These are phyloP conservation scores for Entelexis sorbosivorans DNA, from an alignment of 1,139 yeast genomes.

Conservation along the genomic window DNA sequence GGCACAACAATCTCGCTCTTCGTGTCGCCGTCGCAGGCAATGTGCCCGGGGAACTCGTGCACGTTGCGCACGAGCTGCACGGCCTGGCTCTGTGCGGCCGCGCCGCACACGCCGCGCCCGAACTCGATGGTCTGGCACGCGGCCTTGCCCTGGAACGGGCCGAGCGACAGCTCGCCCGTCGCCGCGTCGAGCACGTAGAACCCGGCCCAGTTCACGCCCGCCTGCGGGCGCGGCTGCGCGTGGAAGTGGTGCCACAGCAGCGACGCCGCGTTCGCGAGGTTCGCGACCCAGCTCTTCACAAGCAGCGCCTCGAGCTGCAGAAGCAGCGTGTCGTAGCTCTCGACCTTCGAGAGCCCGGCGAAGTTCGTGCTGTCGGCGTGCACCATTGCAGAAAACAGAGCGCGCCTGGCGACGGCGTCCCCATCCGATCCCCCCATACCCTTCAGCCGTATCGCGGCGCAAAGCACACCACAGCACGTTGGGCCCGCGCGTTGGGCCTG, in stretches of 20 bases:
- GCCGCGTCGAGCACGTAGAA: conserved; percentile 50
- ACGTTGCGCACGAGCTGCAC: conserved; percentile 77
- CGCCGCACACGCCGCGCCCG: conserved; percentile 88
- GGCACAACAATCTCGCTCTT: conserved; percentile 91
- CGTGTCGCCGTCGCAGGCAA: conserved; percentile 95
- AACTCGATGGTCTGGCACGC: conserved; percentile 75
- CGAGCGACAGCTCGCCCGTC: conserved; percentile 46
- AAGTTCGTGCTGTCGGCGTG: conserved; percentile 23
- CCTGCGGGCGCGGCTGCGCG: conserved; percentile 34
- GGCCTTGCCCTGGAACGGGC: conserved; percentile 94
- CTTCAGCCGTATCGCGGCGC: too few species aligned
- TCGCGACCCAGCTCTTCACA: conserved; percentile 77
- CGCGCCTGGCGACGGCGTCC: too few species aligned
- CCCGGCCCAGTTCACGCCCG: conserved; percentile 79
- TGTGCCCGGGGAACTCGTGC: conserved; percentile 73
- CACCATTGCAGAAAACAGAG: conserved; percentile 2
- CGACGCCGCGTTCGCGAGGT: conserved; percentile 75
- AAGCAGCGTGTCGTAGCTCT: conserved; percentile 48
- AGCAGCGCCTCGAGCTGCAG: conserved; percentile 57
- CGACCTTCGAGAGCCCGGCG: conserved; percentile 44
- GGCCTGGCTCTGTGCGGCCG: conserved; percentile 47
- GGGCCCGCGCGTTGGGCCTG: too few species aligned
- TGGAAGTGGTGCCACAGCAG: conserved; percentile 80
- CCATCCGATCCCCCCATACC: too few species aligned
- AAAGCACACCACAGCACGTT: too few species aligned